A percentile compares a stretch with the other conserved stretches of the same genome.
Evolutionary conservation across 768 basidiomycete genomes (phyloP).

Genomic region (Boletus reticuloceps): DNA sequence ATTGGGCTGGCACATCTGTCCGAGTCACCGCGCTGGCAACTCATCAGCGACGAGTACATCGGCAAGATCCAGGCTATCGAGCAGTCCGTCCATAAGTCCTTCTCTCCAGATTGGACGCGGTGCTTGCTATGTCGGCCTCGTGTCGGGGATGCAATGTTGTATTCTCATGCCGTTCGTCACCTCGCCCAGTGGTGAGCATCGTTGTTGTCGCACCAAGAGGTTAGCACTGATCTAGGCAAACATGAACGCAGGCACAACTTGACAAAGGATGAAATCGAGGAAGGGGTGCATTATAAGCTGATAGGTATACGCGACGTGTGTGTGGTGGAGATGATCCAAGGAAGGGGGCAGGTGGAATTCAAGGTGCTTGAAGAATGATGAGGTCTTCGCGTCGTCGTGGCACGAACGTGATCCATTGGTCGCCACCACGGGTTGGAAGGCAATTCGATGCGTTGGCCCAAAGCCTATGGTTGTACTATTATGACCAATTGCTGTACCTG

Average conservation of each 20-base stretch:
- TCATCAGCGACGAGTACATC: constrained; percentile 6
- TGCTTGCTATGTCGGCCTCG: constrained; percentile 10
- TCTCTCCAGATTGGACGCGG: constrained; percentile 1
- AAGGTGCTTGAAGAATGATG: constrained; percentile 6
- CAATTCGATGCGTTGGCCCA: neutral
- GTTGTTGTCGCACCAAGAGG: too few species aligned
- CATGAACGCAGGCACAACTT: constrained; percentile 3
- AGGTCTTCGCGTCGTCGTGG: neutral
- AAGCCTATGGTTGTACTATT: neutral
- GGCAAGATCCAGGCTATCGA: constrained; percentile 7
- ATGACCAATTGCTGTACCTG: neutral
- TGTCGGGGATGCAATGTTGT: constrained; percentile 1
- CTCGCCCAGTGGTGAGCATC: neutral
- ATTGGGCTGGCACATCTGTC: neutral
- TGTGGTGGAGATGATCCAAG: constrained; percentile 1
- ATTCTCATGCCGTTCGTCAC: neutral
- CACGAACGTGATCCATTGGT: neutral
- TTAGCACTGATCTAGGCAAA: neutral
- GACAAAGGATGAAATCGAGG: neutral
- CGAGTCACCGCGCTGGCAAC: constrained; percentile 6
- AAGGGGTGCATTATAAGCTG: constrained; percentile 1
- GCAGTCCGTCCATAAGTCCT: neutral
- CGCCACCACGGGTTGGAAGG: neutral
- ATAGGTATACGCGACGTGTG: neutral
- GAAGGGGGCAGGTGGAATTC: neutral